These are phyloP conservation scores for Taphrina deformans DNA, from an alignment of 1,139 yeast genomes.

Conservation along the genomic window DNA sequence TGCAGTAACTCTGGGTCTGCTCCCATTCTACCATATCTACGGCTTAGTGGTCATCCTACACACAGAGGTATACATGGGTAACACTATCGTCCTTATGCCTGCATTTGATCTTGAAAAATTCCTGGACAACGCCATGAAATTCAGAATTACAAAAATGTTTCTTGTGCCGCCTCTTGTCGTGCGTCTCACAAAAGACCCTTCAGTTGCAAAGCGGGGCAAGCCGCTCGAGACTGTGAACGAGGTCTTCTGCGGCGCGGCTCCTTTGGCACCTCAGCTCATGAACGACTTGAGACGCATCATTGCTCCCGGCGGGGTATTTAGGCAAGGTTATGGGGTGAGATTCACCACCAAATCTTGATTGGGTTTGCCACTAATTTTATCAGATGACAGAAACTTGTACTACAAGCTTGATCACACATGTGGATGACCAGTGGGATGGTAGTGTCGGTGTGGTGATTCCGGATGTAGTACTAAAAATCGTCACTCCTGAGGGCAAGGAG, in stretches of 20 bases:
- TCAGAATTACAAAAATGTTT: slow-evolving; percentile 42
- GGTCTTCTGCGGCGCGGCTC: slow-evolving; percentile 48
- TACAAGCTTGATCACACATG: slow-evolving; percentile 52
- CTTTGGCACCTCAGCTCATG: slow-evolving; percentile 42
- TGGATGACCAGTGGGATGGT: slow-evolving; percentile 59
- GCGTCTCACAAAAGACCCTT: slow-evolving; percentile 47
- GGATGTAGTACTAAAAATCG: slow-evolving; percentile 50
- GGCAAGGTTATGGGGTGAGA: slow-evolving; percentile 56
- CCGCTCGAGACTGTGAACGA: slow-evolving; percentile 35
- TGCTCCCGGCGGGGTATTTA: slow-evolving; percentile 15
- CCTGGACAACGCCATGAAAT: slow-evolving; percentile 42
- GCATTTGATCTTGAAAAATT: slow-evolving; percentile 37
- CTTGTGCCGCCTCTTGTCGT: slow-evolving; percentile 49
- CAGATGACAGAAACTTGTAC: slow-evolving; percentile 88
- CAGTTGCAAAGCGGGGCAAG: slow-evolving; percentile 45
- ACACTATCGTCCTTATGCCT: slow-evolving; percentile 29
- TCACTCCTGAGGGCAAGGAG: slow-evolving; percentile 48
- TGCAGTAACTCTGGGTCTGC: slow-evolving; percentile 28
- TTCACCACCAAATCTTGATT: not conserved
- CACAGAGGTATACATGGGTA: slow-evolving; percentile 24
- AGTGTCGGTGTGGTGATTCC: slow-evolving; percentile 57
- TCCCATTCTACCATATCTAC: slow-evolving; percentile 34
- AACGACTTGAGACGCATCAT: slow-evolving; percentile 10
- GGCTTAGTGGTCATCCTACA: slow-evolving; percentile 35
- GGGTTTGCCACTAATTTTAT: not conserved